phyloP scores from a whole-genome alignment of 768 basidiomycete genomes.

The Phylloporus sp. region DNA sequence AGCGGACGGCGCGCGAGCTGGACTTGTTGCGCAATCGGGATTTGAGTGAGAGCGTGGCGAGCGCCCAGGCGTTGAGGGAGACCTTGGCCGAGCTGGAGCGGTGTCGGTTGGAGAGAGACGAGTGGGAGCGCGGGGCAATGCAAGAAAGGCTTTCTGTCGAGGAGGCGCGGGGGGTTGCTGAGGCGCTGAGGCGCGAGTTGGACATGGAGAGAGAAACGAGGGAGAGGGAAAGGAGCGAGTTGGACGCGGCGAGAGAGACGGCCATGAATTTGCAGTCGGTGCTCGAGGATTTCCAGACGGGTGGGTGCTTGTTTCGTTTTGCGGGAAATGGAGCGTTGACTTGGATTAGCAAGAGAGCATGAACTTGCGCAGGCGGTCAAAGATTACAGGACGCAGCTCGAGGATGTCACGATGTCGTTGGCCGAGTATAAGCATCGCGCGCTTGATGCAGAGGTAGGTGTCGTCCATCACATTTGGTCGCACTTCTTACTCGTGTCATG shows the following conservation, averaged over 20 bases:
- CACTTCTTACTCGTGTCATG: slow-evolving; percentile 4
- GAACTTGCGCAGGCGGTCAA: slow-evolving; percentile 82
- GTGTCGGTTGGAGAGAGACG: slow-evolving; percentile 75
- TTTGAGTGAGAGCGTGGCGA: slow-evolving; percentile 60
- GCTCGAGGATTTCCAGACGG: slow-evolving; percentile 89
- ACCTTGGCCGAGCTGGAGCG: slow-evolving; percentile 83
- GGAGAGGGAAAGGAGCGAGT: slow-evolving; percentile 48
- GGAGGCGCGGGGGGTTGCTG: slow-evolving; percentile 54
- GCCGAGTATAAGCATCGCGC: slow-evolving; percentile 92
- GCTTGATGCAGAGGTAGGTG: slow-evolving; percentile 75
- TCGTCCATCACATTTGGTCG: not conserved
- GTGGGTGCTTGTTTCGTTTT: slow-evolving; percentile 40
- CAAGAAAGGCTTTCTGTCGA: slow-evolving; percentile 70
- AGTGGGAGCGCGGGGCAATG: slow-evolving; percentile 58
- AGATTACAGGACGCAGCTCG: slow-evolving; percentile 74
- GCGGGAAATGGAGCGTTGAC: slow-evolving; percentile 2
- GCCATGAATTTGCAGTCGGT: slow-evolving; percentile 85
- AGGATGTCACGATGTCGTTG: slow-evolving; percentile 63
- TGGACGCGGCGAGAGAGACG: slow-evolving; percentile 69
- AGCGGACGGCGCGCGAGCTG: slow-evolving; percentile 64
- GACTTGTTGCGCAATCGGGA: slow-evolving; percentile 60
- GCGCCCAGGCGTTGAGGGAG: slow-evolving; percentile 80
- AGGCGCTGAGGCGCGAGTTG: slow-evolving; percentile 56
- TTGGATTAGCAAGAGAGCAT: slow-evolving; percentile 70
- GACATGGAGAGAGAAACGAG: slow-evolving; percentile 60